Conservation (phyloP, 345 rosid species). For the Eucalyptus sp. region DNA sequence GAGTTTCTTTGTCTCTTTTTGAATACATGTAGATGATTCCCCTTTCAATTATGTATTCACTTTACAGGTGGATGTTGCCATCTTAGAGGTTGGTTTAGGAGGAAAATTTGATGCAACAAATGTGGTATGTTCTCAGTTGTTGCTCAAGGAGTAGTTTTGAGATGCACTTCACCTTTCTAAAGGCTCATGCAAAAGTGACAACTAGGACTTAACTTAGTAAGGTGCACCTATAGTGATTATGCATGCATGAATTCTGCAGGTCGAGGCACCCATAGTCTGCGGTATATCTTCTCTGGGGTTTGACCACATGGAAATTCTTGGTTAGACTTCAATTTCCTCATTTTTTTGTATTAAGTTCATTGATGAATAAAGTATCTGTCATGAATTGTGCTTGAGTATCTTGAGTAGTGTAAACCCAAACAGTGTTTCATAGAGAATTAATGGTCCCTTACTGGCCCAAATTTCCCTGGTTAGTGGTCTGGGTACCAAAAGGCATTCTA, state of each 20-base stretch:
- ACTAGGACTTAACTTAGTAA: neutral
- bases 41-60: neutral
- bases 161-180: neutral
- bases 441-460: neutral
- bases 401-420: neutral
- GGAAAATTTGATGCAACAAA: conserved; percentile 90
- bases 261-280: conserved; percentile 71
- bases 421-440: neutral
- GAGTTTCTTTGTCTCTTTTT: neutral
- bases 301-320: conserved; percentile 99
- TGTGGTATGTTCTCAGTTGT: conserved; percentile 40
- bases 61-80: conserved; percentile 79
- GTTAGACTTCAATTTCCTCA: conserved; percentile 42
- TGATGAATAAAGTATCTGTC: neutral
- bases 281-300: conserved; percentile 91
- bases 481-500: neutral
- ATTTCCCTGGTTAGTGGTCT: neutral
- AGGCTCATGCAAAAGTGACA: neutral
- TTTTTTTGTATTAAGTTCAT: neutral
- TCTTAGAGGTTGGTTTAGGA: conserved; percentile 93
- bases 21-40: neutral
- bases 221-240: neutral
- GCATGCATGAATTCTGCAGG: conserved; percentile 25
- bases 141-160: neutral
- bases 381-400: neutral